Conservation (phyloP, 2,329 filamentous ascomycete genomes). For the Sarocladiaceae sp. region DNA sequence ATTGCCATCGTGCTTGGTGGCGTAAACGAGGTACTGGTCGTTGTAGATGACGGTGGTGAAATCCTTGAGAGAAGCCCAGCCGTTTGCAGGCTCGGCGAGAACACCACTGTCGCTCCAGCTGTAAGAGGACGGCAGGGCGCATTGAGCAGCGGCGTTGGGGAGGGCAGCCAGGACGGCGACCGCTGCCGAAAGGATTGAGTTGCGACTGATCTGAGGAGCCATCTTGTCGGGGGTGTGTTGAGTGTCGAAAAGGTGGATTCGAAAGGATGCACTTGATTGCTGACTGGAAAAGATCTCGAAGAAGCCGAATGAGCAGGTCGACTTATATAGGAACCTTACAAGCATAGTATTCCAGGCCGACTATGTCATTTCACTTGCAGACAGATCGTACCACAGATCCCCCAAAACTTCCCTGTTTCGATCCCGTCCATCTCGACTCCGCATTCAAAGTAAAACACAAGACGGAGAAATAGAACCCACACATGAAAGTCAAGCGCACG, state of each 20-base stretch:
- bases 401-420: background rate
- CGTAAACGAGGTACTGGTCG: constrained; percentile 58
- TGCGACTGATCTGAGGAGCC: background rate
- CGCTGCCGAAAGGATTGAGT: background rate
- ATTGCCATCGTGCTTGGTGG: constrained; percentile 38
- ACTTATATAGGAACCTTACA: background rate
- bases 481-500: constrained; percentile 4
- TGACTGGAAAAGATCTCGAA: background rate
- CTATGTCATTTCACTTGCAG: background rate
- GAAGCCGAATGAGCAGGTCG: background rate
- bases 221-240: background rate
- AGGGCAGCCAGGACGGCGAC: constrained; percentile 7
- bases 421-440: background rate
- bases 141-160: constrained; percentile 21
- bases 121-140: constrained; percentile 51
- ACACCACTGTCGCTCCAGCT: constrained; percentile 48
- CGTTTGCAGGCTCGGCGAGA: constrained; percentile 47
- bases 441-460: constrained; percentile 5
- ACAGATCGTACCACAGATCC: background rate
- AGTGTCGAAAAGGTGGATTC: no score
- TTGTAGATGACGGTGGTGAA: constrained; percentile 54
- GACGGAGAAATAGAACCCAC: constrained; percentile 5
- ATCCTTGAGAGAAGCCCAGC: constrained; percentile 59
- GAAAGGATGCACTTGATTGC: background rate
- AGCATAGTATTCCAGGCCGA: background rate